Base-by-base conservation (phyloP, 2,329 filamentous ascomycete genomes). In the Calonectria honghensis region DNA sequence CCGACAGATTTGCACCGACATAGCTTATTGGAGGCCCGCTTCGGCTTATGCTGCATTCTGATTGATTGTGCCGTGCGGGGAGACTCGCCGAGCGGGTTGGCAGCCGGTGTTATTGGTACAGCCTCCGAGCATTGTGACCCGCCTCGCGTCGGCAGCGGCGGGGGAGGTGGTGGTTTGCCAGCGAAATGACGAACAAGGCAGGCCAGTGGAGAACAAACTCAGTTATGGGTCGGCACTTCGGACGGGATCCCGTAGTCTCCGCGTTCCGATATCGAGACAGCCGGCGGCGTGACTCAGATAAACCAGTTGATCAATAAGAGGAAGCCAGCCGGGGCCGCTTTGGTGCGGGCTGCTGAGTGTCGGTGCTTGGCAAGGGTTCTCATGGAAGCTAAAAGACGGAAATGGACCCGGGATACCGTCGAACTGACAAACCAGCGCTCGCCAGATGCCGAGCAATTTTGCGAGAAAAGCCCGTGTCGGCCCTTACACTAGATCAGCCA, bases 31-130 rank as follows among this genome's bases (percentile, higher is more conserved):
- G 76, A 50, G 61, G 39, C 45, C 66, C 45, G 69, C 69, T 45
- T 72, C 73, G 65, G 32, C 13, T 24, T 59, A 45, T 39, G 45
- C 64, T 71, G 57, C 31, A 63, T 65, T 75, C 75, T 73, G 63
- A 72, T 52, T 78, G 77, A 75, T 72, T 63, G 29, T 31, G 68
- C 68, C 31, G 68, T 73, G 74, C 71, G 74, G 73, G 61, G 75
- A 73, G 65, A 54, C 59, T 77, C 74, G 68, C 73, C 72, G 52
- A 65, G 73, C 63, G 72, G 77, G 79, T 77, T 75, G 79, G 79
- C 70, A 73, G 73, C 65, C 70, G 74, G 73, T 52, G 76, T 76
- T 39, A 80, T 80, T 80, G 79, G 79, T 79, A 74, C 76, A 68
- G 70, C 73, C 57, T n/a, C 13, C 20, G 24, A 59, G 61, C 45